These are phyloP conservation scores for Camellia oleifera DNA, from an alignment of 179 eudicot genomes.

Conservation along the genomic window DNA sequence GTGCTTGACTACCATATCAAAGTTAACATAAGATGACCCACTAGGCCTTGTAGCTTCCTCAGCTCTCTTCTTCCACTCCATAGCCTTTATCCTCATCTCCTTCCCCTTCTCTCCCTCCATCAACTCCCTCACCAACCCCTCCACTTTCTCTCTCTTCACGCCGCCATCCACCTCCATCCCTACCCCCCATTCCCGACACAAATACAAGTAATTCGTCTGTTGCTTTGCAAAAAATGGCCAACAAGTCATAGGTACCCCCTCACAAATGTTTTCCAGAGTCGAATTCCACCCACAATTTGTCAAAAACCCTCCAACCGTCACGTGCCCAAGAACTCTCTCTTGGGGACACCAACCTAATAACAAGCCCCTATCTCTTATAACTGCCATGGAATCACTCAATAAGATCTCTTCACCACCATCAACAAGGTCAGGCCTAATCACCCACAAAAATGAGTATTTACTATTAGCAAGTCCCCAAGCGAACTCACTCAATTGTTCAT, in stretches of 20 bases:
- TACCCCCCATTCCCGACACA: conserved; percentile 27
- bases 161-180: conserved; percentile 30
- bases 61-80: conserved; percentile 33
- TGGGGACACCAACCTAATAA: conserved; percentile 34
- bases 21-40: conserved; percentile 21
- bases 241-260: conserved; percentile 16
- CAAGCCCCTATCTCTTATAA: conserved; percentile 25
- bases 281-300: conserved; percentile 32
- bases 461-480: conserved; percentile 47
- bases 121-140: conserved; percentile 23
- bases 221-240: conserved; percentile 40
- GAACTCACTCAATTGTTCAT: conserved; percentile 26
- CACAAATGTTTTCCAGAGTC: background rate
- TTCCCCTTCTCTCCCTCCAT: conserved; percentile 34
- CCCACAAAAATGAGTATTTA: conserved; percentile 34
- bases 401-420: background rate
- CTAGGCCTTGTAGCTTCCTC: conserved; percentile 22
- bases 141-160: conserved; percentile 25
- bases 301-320: conserved; percentile 27
- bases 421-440: conserved; percentile 25
- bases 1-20: background rate
- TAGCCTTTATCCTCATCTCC: conserved; percentile 16
- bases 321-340: conserved; percentile 31
- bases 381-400: conserved; percentile 19
- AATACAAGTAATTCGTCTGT: conserved; percentile 23